Conservation (phyloP, 2,329 filamentous ascomycete genomes). For the Arthrobotrys entomopaga region DNA sequence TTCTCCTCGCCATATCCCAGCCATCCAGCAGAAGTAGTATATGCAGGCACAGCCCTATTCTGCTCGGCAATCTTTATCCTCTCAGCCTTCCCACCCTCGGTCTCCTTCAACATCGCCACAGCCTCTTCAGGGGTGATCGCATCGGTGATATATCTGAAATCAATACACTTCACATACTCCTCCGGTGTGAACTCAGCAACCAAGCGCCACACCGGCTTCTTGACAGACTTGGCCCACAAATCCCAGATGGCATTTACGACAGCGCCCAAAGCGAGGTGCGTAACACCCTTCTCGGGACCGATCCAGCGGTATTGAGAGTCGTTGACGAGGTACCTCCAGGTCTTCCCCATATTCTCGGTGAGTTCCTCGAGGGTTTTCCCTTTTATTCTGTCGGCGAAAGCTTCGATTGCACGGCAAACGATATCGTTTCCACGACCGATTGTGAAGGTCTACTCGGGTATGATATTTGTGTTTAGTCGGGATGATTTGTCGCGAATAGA, state of each 20-base stretch:
- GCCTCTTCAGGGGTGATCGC: slow-evolving; percentile 89
- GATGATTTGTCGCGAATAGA: not conserved
- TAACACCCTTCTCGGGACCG: slow-evolving; percentile 91
- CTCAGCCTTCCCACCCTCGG: slow-evolving; percentile 74
- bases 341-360: slow-evolving; percentile 82
- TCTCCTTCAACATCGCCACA: slow-evolving; percentile 73
- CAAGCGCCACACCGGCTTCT: slow-evolving; percentile 89
- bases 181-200: slow-evolving; percentile 90
- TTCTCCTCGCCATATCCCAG: slow-evolving; percentile 89
- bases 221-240: slow-evolving; percentile 87
- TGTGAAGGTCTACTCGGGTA: slow-evolving; percentile 72
- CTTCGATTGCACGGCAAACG: slow-evolving; percentile 83
- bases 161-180: slow-evolving; percentile 86
- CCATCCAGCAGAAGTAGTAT: slow-evolving; percentile 91
- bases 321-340: slow-evolving; percentile 90
- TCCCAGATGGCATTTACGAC: slow-evolving; percentile 95
- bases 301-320: slow-evolving; percentile 94
- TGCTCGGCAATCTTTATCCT: slow-evolving; percentile 78
- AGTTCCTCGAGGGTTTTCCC: slow-evolving; percentile 80
- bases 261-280: slow-evolving; percentile 87
- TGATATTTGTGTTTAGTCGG: not conserved
- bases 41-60: slow-evolving; percentile 82
- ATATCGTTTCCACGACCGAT: slow-evolving; percentile 92
- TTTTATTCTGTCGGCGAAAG: slow-evolving; percentile 79
- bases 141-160: slow-evolving; percentile 94